phyloP scores from a whole-genome alignment of 805 yeast species.

The Ascoidea asiatica region DNA sequence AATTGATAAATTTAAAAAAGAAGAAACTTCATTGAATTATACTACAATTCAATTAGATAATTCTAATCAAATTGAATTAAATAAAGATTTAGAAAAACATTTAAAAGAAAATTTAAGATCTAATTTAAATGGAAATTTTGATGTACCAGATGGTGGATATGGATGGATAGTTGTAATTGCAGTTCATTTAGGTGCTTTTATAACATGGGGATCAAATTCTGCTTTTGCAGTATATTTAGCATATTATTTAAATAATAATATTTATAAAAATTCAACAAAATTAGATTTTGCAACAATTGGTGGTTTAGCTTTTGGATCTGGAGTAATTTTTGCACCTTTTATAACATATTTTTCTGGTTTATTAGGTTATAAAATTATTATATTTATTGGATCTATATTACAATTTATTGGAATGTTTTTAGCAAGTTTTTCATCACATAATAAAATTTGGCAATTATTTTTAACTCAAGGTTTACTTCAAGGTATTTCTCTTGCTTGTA shows the following conservation, averaged over 20 bases:
- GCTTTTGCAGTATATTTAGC: slow-evolving; percentile 45
- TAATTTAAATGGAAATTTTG: slow-evolving; percentile 1
- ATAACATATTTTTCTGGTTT: slow-evolving; percentile 22
- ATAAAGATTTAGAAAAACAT: not conserved
- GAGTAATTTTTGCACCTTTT: slow-evolving; percentile 28
- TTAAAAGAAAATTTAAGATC: no score
- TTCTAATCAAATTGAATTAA: not conserved
- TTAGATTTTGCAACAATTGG: slow-evolving; percentile 41
- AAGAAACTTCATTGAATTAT: no score
- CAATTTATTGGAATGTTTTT: slow-evolving; percentile 31
- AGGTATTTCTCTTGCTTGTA: slow-evolving; percentile 33
- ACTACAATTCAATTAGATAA: no score
- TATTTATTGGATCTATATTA: slow-evolving; percentile 28
- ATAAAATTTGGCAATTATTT: slow-evolving; percentile 36
- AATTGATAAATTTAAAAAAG: no score
- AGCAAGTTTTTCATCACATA: slow-evolving; percentile 30
- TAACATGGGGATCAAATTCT: slow-evolving; percentile 48
- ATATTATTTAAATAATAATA: slow-evolving; percentile 24
- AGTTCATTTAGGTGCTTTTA: slow-evolving; percentile 27
- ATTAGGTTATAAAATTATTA: slow-evolving; percentile 26
- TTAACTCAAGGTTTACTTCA: slow-evolving; percentile 37
- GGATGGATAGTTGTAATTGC: slow-evolving; percentile 42
- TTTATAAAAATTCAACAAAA: slow-evolving; percentile 28
- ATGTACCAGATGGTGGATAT: slow-evolving; percentile 38
- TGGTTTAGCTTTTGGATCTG: slow-evolving; percentile 30